These are phyloP conservation scores for Nicotiana otophora DNA, from an alignment of 257 asterid genomes.

Conservation along the genomic window DNA sequence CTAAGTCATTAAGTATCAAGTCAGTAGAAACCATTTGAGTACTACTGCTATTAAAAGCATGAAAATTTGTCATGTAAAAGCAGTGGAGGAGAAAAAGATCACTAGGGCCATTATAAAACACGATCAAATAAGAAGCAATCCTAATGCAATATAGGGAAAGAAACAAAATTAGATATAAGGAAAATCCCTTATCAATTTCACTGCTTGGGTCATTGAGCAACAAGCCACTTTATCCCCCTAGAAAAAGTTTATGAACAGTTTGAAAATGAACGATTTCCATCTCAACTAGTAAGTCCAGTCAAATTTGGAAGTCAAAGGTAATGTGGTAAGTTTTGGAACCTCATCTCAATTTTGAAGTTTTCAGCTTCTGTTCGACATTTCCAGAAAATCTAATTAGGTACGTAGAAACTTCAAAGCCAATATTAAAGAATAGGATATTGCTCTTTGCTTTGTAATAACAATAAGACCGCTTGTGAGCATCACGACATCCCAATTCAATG, in stretches of 20 bases:
- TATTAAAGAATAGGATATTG: not conserved
- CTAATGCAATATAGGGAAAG: not conserved
- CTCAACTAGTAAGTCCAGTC: not conserved
- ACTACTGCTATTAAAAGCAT: conserved; percentile 3
- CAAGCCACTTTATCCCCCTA: not conserved
- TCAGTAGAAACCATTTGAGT: conserved; percentile 40
- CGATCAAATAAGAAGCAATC: not conserved
- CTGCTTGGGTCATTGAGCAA: not conserved
- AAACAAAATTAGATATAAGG: not conserved
- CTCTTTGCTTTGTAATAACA: not conserved
- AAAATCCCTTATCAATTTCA: not conserved
- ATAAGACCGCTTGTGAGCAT: not conserved
- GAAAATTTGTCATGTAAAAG: not conserved
- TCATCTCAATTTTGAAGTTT: not conserved
- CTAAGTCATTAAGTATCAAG: conserved; percentile 61
- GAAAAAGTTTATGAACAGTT: not conserved
- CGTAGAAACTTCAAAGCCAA: not conserved
- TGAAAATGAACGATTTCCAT: not conserved
- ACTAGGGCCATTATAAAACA: not conserved
- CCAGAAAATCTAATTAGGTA: not conserved
- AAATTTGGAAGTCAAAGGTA: conserved; percentile 1
- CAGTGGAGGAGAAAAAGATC: not conserved
- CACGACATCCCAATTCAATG: not conserved
- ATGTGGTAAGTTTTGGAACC: not conserved
- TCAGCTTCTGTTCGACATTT: not conserved